These are phyloP conservation scores for Primulina huaijiensis DNA, from an alignment of 257 asterid species.

Conservation along the genomic window DNA sequence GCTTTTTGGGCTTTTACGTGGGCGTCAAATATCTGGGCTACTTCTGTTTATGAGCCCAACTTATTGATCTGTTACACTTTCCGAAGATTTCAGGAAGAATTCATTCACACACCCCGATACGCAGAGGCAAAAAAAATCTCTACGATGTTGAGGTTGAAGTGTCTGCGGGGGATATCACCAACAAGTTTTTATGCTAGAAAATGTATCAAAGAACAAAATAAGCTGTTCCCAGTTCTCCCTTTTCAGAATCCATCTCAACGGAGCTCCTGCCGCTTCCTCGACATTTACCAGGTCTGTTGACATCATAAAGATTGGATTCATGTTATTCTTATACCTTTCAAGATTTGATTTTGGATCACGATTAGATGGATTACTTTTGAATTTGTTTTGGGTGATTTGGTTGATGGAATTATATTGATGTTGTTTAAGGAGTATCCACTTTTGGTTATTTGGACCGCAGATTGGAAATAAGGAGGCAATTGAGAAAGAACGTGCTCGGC, in stretches of 20 bases:
- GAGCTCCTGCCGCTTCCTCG: slow-evolving; percentile 70
- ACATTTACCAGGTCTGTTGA: slow-evolving; percentile 64
- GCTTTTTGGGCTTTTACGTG: too few relatives aligned
- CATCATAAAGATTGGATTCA: not conserved
- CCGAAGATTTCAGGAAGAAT: not conserved
- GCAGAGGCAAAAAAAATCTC: not conserved
- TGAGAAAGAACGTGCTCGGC: slow-evolving; percentile 76
- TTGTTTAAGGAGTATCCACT: slow-evolving; percentile 18
- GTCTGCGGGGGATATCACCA: slow-evolving; percentile 35
- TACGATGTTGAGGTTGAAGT: slow-evolving; percentile 64
- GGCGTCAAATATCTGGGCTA: too few relatives aligned
- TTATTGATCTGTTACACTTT: too few relatives aligned
- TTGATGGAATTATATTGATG: slow-evolving; percentile 11
- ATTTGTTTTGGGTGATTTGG: not conserved
- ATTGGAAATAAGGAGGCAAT: slow-evolving; percentile 66
- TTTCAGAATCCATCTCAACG: slow-evolving; percentile 45
- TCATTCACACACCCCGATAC: not conserved
- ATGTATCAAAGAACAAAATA: slow-evolving; percentile 21
- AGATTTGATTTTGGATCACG: not conserved
- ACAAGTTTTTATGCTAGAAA: slow-evolving; percentile 29
- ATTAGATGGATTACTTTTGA: not conserved
- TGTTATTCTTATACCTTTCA: not conserved
- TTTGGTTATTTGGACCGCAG: slow-evolving; percentile 41
- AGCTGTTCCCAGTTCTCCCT: slow-evolving; percentile 34
- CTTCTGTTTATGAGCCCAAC: not conserved